phyloP scores from a whole-genome alignment of 1,284 basidiomycete species.

The Chalciporus sp. region DNA sequence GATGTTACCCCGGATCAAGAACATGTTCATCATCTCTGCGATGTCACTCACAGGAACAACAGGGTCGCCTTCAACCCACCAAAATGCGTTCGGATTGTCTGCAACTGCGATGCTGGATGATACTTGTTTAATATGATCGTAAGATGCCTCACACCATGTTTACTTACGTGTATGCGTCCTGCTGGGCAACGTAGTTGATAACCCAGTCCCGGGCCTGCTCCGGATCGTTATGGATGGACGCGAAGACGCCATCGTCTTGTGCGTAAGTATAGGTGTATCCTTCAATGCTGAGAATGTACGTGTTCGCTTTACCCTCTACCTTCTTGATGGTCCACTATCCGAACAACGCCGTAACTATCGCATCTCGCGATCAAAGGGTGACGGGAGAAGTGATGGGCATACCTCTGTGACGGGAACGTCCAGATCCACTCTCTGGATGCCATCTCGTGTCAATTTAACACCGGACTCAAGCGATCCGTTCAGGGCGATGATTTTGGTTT shows the following conservation, averaged over 20 bases:
- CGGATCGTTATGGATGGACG: neutral
- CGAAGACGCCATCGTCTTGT: neutral
- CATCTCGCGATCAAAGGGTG: too few relatives aligned
- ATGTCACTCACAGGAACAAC: too few relatives aligned
- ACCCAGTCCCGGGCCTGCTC: neutral
- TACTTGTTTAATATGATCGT: neutral
- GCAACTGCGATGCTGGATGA: neutral
- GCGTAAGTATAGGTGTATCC: neutral
- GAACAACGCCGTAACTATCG: too few relatives aligned
- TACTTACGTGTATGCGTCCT: neutral
- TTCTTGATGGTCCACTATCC: neutral
- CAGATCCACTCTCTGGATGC: too few relatives aligned
- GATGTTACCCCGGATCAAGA: too few relatives aligned
- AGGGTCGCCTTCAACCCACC: too few relatives aligned
- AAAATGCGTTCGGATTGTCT: neutral
- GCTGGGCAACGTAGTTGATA: neutral
- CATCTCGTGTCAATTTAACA: too few relatives aligned
- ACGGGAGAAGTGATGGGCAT: too few relatives aligned
- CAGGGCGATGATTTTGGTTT: too few relatives aligned
- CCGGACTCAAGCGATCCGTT: too few relatives aligned
- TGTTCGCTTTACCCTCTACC: neutral
- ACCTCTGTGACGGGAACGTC: too few relatives aligned
- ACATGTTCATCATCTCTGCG: too few relatives aligned
- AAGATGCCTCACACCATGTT: neutral
- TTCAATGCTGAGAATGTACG: neutral